These are phyloP conservation scores for Arabidopsis suecica DNA, from an alignment of 345 rosid genomes.

Conservation along the genomic window DNA sequence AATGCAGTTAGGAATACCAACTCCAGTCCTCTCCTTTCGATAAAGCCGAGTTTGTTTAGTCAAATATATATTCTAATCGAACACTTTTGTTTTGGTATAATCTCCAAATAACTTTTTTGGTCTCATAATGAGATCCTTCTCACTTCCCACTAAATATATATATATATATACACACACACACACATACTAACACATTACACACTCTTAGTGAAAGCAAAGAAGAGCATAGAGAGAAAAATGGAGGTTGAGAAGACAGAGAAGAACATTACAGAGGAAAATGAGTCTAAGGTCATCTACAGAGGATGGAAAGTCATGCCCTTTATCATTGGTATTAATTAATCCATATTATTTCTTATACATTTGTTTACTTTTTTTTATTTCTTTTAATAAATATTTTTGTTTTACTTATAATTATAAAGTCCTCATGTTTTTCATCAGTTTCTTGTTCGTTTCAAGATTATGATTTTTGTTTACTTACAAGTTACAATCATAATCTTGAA, in stretches of 20 bases:
- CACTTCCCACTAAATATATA: slow-evolving; percentile 24
- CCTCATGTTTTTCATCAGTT: no score
- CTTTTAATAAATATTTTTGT: no score
- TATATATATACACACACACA: slow-evolving; percentile 13
- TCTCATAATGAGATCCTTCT: slow-evolving; percentile 11
- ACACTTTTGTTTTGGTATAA: slow-evolving; percentile 29
- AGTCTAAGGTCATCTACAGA: slow-evolving; percentile 57
- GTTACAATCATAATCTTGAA: not conserved
- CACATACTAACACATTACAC: not conserved
- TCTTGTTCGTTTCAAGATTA: no score
- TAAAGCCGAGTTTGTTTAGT: slow-evolving; percentile 26
- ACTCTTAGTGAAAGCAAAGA: slow-evolving; percentile 18
- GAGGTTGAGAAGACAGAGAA: slow-evolving; percentile 43
- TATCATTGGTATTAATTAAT: slow-evolving; percentile 57
- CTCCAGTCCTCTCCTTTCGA: slow-evolving; percentile 28
- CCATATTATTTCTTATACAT: not conserved
- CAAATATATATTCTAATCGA: slow-evolving; percentile 8
- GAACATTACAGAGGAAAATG: slow-evolving; percentile 42
- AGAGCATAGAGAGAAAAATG: slow-evolving; percentile 11
- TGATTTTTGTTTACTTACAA: no score
- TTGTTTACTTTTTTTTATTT: not conserved
- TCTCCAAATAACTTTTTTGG: slow-evolving; percentile 18
- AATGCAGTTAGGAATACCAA: not conserved
- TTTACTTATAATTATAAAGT: no score
- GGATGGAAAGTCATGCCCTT: slow-evolving; percentile 84